phyloP scores from a whole-genome alignment of 768 basidiomycete species.

The Galerina sulciceps region DNA sequence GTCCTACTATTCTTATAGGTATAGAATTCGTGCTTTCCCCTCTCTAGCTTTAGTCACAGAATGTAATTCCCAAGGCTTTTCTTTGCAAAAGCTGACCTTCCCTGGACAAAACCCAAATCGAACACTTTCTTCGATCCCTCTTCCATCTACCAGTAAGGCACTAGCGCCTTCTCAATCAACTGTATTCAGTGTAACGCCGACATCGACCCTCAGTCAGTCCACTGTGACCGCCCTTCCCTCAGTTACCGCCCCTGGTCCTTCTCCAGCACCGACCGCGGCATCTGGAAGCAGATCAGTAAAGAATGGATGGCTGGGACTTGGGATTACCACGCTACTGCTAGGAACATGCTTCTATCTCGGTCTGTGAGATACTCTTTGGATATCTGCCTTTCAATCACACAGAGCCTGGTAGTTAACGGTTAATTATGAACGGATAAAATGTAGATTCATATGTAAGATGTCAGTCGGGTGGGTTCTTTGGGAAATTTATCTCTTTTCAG shows the following conservation, averaged over 20 bases:
- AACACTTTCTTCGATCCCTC: conserved; percentile 4
- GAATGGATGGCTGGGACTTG: not conserved
- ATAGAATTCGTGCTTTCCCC: conserved; percentile 7
- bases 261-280: not conserved
- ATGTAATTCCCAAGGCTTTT: conserved; percentile 24
- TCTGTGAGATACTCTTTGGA: not conserved
- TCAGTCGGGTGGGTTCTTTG: not conserved
- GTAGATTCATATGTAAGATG: not conserved
- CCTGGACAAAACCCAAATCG: conserved; percentile 24
- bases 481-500: not conserved
- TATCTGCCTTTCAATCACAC: not conserved
- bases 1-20: conserved; percentile 32
- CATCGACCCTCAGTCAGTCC: conserved; percentile 5
- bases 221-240: conserved; percentile 7
- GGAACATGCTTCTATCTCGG: conserved; percentile 3
- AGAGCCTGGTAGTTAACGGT: not conserved
- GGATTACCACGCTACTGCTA: not conserved
- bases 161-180: not conserved
- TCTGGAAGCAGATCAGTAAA: not conserved
- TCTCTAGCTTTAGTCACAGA: conserved; percentile 23
- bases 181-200: not conserved
- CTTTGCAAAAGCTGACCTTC: conserved; percentile 29
- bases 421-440: not conserved
- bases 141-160: not conserved
- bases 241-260: not conserved